Evolutionary conservation across 2,329 filamentous ascomycete species (phyloP).

Genomic region (Pochonia chlamydosporia): DNA sequence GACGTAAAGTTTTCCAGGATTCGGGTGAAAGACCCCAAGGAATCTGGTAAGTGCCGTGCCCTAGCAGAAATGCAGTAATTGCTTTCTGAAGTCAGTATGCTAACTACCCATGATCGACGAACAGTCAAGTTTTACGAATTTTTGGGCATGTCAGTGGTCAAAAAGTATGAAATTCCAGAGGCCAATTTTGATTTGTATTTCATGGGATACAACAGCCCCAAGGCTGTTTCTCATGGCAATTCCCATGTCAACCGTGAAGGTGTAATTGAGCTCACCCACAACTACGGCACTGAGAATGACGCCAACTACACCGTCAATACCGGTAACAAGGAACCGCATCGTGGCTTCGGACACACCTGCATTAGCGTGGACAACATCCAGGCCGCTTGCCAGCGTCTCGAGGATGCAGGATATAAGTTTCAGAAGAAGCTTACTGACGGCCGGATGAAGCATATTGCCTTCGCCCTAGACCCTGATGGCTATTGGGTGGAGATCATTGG

Average conservation of each 20-base stretch:
- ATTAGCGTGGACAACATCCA: constrained; percentile 81
- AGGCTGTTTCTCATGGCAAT: constrained; percentile 66
- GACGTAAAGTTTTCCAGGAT: constrained; percentile 49
- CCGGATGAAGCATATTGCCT: constrained; percentile 81
- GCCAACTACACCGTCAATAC: constrained; percentile 74
- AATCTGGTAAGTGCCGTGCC: constrained; percentile 49
- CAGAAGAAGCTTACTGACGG: constrained; percentile 93
- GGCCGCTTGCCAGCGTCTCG: constrained; percentile 81
- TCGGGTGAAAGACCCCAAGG: constrained; percentile 89
- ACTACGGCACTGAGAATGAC: constrained; percentile 86
- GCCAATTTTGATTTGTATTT: constrained; percentile 96
- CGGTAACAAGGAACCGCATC: constrained; percentile 84
- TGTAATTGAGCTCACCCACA: constrained; percentile 78
- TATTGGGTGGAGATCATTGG: constrained; percentile 84
- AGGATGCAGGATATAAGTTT: constrained; percentile 86
- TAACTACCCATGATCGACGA: not conserved
- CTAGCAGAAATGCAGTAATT: not conserved
- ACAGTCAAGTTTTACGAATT: constrained; percentile 88
- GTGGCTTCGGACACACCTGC: constrained; percentile 80
- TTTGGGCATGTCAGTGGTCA: constrained; percentile 79
- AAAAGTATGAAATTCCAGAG: constrained; percentile 76
- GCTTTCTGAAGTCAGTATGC: not conserved
- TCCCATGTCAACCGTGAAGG: constrained; percentile 78
- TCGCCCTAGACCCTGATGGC: constrained; percentile 80
- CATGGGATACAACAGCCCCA: constrained; percentile 76